A percentile compares a stretch with the other conserved stretches of the same genome.
Conservation (phyloP, 352 stramenopile species). For the Globisporangium emineosum region DNA sequence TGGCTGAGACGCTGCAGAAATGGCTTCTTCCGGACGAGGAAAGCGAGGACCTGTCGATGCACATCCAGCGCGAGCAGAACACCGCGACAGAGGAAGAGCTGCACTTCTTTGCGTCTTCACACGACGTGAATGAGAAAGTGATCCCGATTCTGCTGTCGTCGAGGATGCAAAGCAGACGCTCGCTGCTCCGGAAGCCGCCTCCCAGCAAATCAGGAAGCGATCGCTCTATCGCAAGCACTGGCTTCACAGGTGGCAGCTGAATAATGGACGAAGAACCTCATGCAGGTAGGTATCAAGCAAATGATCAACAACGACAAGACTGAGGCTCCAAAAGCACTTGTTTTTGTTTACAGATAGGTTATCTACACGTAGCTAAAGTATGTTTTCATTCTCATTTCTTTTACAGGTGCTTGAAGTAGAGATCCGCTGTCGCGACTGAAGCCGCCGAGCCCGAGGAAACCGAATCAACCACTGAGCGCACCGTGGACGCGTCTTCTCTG, state of each 20-base stretch:
- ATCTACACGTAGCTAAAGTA: neutral
- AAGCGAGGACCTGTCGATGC: slow-evolving; percentile 39
- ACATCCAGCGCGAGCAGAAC: slow-evolving; percentile 50
- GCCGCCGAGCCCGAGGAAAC: slow-evolving; percentile 17
- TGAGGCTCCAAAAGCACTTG: neutral
- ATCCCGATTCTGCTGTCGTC: slow-evolving; percentile 65
- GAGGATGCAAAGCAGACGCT: slow-evolving; percentile 18
- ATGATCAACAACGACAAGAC: neutral
- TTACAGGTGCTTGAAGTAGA: slow-evolving; percentile 21
- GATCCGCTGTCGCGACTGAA: slow-evolving; percentile 10
- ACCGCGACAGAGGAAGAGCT: slow-evolving; percentile 43
- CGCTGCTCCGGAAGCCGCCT: slow-evolving; percentile 17
- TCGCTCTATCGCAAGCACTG: neutral
- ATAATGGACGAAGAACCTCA: neutral
- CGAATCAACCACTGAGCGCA: slow-evolving; percentile 14
- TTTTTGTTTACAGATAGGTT: slow-evolving; percentile 6
- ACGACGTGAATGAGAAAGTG: slow-evolving; percentile 53
- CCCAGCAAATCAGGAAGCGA: slow-evolving; percentile 7
- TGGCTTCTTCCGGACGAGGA: slow-evolving; percentile 39
- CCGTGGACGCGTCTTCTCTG: slow-evolving; percentile 17
- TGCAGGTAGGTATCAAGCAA: neutral
- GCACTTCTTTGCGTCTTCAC: slow-evolving; percentile 58
- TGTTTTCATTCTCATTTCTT: slow-evolving; percentile 2
- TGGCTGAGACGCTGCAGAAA: slow-evolving; percentile 53
- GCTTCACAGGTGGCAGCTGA: slow-evolving; percentile 1